Evolutionary conservation across 1,284 basidiomycete species (phyloP).

Genomic region (Pyrrhoderma lamaoense): DNA sequence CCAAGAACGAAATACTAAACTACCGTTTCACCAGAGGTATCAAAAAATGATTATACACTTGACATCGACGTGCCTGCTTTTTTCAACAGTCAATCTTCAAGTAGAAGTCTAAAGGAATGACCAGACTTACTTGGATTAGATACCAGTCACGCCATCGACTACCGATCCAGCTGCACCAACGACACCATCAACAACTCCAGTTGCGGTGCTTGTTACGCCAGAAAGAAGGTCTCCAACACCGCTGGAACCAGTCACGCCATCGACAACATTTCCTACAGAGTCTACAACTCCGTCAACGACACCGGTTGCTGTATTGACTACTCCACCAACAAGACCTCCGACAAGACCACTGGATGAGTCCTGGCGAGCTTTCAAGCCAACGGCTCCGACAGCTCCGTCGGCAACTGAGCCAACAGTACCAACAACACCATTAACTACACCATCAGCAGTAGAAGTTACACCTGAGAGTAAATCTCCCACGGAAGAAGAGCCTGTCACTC

Average conservation of each 20-base stretch:
- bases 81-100: no score
- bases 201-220: neutral
- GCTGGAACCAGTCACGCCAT: slow-evolving; percentile 3
- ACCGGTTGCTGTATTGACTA: slow-evolving; percentile 2
- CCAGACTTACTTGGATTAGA: neutral
- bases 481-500: slow-evolving; percentile 4
- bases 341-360: no score
- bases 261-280: slow-evolving; percentile 4
- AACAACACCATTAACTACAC: slow-evolving; percentile 1
- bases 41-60: no score
- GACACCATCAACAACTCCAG: slow-evolving; percentile 2
- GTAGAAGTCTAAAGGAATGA: no score
- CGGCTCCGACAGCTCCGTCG: no score
- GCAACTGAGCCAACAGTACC: neutral
- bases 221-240: neutral
- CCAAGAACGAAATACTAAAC: no score
- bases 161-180: neutral
- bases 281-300: slow-evolving; percentile 1
- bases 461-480: neutral
- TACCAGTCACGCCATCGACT: slow-evolving; percentile 5
- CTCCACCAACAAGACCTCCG: neutral
- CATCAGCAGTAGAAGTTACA: neutral
- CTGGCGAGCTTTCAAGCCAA: no score
- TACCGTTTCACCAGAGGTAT: no score
- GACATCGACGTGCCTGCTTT: no score